phyloP scores from a whole-genome alignment of 768 basidiomycete species.

The Psilocybe subaeruginosa region DNA sequence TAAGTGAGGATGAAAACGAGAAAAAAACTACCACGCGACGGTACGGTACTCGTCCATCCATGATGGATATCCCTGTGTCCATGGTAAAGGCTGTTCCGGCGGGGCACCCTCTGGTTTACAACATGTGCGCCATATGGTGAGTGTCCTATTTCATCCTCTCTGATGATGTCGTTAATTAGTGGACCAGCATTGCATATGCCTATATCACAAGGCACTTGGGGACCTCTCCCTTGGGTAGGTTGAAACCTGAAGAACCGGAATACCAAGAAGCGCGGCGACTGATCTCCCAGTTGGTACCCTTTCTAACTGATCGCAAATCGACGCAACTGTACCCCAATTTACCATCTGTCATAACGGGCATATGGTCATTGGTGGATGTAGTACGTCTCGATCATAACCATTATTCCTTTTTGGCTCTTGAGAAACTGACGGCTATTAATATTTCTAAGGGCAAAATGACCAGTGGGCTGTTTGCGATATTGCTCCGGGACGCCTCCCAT shows the following conservation, averaged over 20 bases:
- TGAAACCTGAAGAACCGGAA: conserved; percentile 43
- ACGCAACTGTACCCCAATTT: conserved; percentile 54
- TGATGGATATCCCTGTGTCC: conserved; percentile 48
- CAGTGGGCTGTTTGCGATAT: conserved; percentile 47
- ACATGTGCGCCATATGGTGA: conserved; percentile 69
- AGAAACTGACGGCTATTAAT: neutral
- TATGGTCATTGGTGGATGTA: conserved; percentile 67
- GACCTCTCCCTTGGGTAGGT: conserved; percentile 55
- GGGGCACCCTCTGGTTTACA: conserved; percentile 60
- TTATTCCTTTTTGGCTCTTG: conserved; percentile 4
- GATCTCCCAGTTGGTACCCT: conserved; percentile 61
- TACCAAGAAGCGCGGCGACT: conserved; percentile 46
- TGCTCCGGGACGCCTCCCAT: conserved; percentile 57
- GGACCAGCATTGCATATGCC: conserved; percentile 65
- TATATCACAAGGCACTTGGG: conserved; percentile 67
- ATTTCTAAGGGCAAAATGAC: conserved; percentile 36
- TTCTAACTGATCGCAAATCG: conserved; percentile 63
- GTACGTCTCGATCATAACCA: conserved; percentile 35
- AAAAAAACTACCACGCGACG: conserved; percentile 8
- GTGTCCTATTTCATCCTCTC: conserved; percentile 28
- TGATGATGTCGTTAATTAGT: conserved; percentile 4
- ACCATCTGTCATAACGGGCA: conserved; percentile 54
- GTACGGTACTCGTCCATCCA: conserved; percentile 42
- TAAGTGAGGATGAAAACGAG: conserved; percentile 14
- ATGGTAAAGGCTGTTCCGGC: conserved; percentile 42